phyloP scores from a whole-genome alignment of 179 eudicot genomes.

The Monotropa hypopitys region DNA sequence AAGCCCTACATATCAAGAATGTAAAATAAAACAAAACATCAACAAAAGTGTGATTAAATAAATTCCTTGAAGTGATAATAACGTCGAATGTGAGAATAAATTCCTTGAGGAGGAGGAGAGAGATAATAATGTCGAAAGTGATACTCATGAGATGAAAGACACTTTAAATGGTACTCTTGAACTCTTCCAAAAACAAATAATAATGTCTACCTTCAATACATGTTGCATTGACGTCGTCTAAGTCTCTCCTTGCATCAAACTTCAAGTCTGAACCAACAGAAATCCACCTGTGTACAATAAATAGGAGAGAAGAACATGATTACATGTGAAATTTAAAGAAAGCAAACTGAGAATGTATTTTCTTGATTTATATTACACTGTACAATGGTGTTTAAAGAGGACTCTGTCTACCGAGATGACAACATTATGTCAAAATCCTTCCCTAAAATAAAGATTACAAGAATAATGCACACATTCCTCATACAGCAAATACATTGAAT shows the following conservation, averaged over 20 bases:
- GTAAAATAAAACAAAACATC: neutral
- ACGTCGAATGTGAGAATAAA: too few relatives aligned
- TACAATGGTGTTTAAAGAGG: too few relatives aligned
- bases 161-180: neutral
- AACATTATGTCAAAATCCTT: too few relatives aligned
- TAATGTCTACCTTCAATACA: conserved; percentile 55
- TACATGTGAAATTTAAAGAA: too few relatives aligned
- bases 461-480: too few relatives aligned
- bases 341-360: too few relatives aligned
- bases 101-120: neutral
- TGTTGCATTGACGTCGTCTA: conserved; percentile 87
- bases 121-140: neutral
- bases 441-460: too few relatives aligned
- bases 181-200: conserved; percentile 5
- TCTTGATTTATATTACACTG: too few relatives aligned
- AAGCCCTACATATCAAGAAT: neutral
- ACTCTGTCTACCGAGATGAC: too few relatives aligned
- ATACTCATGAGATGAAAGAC: neutral
- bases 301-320: neutral
- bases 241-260: conserved; percentile 91
- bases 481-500: too few relatives aligned
- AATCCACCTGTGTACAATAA: conserved; percentile 66
- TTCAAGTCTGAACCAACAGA: conserved; percentile 98
- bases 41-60: neutral
- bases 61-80: neutral